Percentiles rank a stretch among this genome's conserved stretches.
These are phyloP conservation scores for Pyrenophora graminea DNA, from an alignment of 2,329 filamentous ascomycete genomes.

Conservation along the genomic window DNA sequence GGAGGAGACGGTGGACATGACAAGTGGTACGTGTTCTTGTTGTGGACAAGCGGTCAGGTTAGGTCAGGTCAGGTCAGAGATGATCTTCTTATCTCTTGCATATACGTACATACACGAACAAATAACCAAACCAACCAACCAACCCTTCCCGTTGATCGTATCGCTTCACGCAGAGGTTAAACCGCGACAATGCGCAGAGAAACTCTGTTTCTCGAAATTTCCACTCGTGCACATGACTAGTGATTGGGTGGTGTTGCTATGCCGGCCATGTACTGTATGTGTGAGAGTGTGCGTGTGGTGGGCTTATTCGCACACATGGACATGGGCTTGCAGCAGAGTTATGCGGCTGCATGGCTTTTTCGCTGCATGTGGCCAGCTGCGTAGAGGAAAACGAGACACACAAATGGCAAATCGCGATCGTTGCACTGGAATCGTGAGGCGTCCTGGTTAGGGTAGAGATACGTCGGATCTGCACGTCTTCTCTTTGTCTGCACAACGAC, in stretches of 20 bases:
- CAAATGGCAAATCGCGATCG: no score
- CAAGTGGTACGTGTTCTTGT: not conserved
- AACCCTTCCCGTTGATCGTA: no score
- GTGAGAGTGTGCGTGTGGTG: not conserved
- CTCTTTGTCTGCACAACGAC: not conserved
- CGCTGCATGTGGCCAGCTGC: no score
- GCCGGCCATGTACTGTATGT: not conserved
- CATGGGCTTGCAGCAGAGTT: no score
- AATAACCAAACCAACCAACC: no score
- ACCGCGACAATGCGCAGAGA: not conserved
- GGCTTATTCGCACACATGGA: not conserved
- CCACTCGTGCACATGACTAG: not conserved
- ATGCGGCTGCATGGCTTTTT: not conserved
- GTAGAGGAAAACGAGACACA: no score
- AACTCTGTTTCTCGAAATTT: not conserved
- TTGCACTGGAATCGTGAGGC: no score
- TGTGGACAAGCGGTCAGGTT: conserved; percentile 6
- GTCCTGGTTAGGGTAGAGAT: no score
- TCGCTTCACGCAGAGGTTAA: no score
- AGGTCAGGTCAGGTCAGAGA: conserved; percentile 5
- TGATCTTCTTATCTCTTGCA: no score
- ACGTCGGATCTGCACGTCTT: no score
- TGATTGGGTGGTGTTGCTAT: conserved; percentile 1
- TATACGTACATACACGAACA: no score
- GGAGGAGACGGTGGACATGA: not conserved